These are phyloP conservation scores for Phytophthora capsici DNA, from an alignment of 352 stramenopile species.

Conservation along the genomic window DNA sequence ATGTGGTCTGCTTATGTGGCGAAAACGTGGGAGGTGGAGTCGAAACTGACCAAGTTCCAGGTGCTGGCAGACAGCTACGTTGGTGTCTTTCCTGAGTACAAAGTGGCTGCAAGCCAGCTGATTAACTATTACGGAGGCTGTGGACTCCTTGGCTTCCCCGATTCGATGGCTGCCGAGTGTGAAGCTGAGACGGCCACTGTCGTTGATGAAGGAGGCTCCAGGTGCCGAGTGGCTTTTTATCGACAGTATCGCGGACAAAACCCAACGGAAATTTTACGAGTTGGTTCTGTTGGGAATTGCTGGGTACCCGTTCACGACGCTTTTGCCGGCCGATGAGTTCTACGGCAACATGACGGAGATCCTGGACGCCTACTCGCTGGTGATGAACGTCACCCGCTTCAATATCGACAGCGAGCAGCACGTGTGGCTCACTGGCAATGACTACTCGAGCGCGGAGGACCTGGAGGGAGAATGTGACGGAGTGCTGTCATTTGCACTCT, in stretches of 20 bases:
- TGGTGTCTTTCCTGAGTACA: constrained; percentile 47
- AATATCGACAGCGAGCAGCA: constrained; percentile 28
- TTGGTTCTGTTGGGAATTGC: constrained; percentile 31
- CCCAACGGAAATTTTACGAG: constrained; percentile 48
- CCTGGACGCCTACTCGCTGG: constrained; percentile 34
- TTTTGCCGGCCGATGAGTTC: constrained; percentile 34
- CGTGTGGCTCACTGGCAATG: constrained; percentile 25
- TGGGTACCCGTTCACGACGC: constrained; percentile 41
- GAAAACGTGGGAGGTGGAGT: constrained; percentile 52
- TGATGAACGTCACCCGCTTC: constrained; percentile 25
- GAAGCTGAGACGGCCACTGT: constrained; percentile 29
- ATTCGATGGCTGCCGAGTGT: constrained; percentile 42
- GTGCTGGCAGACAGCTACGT: constrained; percentile 63
- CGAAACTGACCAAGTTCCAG: constrained; percentile 46
- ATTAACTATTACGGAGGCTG: constrained; percentile 53
- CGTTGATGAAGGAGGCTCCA: constrained; percentile 37
- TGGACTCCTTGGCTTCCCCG: constrained; percentile 28
- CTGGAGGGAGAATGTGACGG: no score
- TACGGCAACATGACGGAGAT: constrained; percentile 43
- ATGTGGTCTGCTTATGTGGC: constrained; percentile 42
- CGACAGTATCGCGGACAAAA: constrained; percentile 49
- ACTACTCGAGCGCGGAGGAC: constrained; percentile 6
- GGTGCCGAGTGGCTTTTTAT: constrained; percentile 49
- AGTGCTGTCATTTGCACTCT: no score
- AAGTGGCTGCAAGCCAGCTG: constrained; percentile 28